Percentiles rank a stretch among this genome's conserved stretches.
phyloP scores from a whole-genome alignment of 2,329 filamentous ascomycete species.

The Trichoderma koningiopsis region DNA sequence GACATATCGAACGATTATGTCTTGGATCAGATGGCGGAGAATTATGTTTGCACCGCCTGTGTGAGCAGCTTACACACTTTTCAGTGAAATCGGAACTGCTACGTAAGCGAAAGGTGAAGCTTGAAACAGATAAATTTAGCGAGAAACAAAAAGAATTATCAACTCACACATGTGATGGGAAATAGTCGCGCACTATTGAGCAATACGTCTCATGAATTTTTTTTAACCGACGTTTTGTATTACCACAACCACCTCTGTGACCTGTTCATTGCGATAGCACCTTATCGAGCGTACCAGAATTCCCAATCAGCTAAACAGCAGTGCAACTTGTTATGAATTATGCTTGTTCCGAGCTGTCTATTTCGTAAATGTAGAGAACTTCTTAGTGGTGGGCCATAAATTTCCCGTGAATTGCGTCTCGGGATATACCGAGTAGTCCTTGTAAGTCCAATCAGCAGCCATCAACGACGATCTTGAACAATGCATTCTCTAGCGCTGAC shows the following conservation, averaged over 20 bases:
- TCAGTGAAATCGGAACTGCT: neutral
- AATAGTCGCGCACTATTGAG: neutral
- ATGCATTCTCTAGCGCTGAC: neutral
- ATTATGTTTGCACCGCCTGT: neutral
- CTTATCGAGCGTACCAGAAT: neutral
- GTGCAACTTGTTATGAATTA: neutral
- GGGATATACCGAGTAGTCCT: neutral
- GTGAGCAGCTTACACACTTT: neutral
- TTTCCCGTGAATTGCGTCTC: neutral
- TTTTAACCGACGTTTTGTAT: neutral
- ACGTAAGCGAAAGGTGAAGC: neutral
- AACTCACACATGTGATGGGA: neutral
- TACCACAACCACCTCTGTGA: neutral
- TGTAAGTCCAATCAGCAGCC: neutral
- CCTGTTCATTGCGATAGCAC: neutral
- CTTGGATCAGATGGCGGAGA: neutral
- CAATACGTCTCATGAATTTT: neutral
- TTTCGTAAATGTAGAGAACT: too few species aligned
- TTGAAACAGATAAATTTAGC: neutral
- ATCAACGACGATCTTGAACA: neutral
- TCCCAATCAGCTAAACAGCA: neutral
- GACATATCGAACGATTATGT: neutral
- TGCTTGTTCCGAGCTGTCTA: neutral
- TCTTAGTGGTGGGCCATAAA: neutral
- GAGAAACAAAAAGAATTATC: neutral